These are phyloP conservation scores for Microsporum canis DNA, from an alignment of 2,329 filamentous ascomycete species.

Conservation along the genomic window DNA sequence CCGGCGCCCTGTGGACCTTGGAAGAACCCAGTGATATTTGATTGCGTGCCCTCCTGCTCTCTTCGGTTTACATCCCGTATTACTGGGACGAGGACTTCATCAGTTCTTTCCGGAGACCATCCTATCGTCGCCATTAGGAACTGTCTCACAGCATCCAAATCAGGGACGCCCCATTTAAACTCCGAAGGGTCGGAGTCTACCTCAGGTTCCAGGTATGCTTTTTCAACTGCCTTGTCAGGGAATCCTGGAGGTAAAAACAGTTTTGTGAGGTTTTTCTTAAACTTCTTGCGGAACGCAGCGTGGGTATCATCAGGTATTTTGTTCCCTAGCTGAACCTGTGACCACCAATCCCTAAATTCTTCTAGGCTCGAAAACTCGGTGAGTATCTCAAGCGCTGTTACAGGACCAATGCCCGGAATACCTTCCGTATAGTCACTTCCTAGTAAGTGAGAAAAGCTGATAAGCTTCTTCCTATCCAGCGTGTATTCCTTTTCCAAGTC, in stretches of 20 bases:
- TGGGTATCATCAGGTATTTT: constrained; percentile 47
- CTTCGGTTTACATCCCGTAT: constrained; percentile 90
- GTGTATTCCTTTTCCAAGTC: constrained; percentile 86
- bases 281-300: constrained; percentile 66
- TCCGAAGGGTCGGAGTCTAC: constrained; percentile 66
- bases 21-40: constrained; percentile 92
- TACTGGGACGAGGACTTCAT: constrained; percentile 90
- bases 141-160: constrained; percentile 68
- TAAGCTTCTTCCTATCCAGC: constrained; percentile 74
- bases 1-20: constrained; percentile 49
- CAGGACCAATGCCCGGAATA: constrained; percentile 78
- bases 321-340: constrained; percentile 59
- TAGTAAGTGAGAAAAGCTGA: constrained; percentile 78
- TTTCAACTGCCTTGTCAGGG: constrained; percentile 63
- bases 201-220: constrained; percentile 76
- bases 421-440: constrained; percentile 95
- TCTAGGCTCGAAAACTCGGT: constrained; percentile 68
- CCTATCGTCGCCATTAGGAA: constrained; percentile 90
- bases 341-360: constrained; percentile 84
- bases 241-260: constrained; percentile 75
- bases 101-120: constrained; percentile 82
- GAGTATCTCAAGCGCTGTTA: constrained; percentile 86
- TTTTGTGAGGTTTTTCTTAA: constrained; percentile 71
- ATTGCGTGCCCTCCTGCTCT: constrained; percentile 81
- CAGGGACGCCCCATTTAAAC: constrained; percentile 94